Base-by-base conservation (phyloP, 2,329 filamentous ascomycete genomes). In the Fusarium sulawesiense region DNA sequence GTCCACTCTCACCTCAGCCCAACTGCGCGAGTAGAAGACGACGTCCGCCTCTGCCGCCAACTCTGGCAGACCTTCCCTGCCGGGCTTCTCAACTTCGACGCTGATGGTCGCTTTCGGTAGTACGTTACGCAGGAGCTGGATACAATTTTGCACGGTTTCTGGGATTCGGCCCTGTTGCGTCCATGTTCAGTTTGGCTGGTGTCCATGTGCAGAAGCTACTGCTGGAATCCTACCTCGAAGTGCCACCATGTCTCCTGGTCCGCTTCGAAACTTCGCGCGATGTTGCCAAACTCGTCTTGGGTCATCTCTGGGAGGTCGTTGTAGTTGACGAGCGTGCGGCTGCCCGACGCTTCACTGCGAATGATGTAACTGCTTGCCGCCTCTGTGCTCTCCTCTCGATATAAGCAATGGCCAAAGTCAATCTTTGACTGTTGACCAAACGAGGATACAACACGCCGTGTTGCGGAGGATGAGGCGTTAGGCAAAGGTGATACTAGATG, bases 71-170 rank as follows among this genome's bases (percentile, higher is more conserved):
- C 89, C 89, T 29, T 79, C 77, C 13, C 91, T 85, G 14, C 83
- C 84, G 4, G 91, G 91, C 76, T 92, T 93, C 80, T 93, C 91
- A 44, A 91, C 81, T 78, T 93, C 92, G 56, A 93, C 88, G 76
- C 91, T 93, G 75, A 93, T 81, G 48, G 74, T 83, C 48, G 83
- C 80, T 7, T 72, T 75, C 27, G 83, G 84, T 56, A 82, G 80
- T 29, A 74, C 74, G 45, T 75, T 74, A 51, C 87, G 86, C 68
- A 92, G 76, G 72, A 87, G 80, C 44, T 76, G 81, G 57, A 93
- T 88, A 78, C 89, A 92, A 44, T 83, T 75, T 23, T 88, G 79
- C 27, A 86, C 88, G 49, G 88, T 87, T 46, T 87, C 84, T 41
- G 89, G 89, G 58, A 88, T 87, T 56, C 91, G 87, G 64, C 91